Base-by-base conservation (phyloP, 768 basidiomycete species). In the Pulveroboletus sp. region DNA sequence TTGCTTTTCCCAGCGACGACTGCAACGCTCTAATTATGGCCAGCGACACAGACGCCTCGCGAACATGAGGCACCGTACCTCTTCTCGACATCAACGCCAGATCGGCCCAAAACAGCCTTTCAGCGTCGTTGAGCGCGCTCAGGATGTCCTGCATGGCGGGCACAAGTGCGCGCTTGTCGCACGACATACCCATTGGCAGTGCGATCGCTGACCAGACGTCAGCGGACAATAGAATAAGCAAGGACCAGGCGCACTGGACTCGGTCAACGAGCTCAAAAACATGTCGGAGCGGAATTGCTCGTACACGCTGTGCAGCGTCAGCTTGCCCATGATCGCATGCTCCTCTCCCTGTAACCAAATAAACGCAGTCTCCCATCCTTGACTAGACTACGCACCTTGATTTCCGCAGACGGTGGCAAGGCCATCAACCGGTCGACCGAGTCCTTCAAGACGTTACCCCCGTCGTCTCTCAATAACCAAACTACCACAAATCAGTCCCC, bases 261-360 rank as follows among this genome's bases (percentile, higher is more conserved):
- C 95, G 0, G 86, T 79, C 20, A 97, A 71, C 16, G 94, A 94
- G 60, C 86, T 93, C 49, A 97, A 73, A 63, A 94, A 89, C 73
- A 97, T 88, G 62, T 97, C 94, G 0, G 81, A 76, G 27, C 81
- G 80, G 72, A 95, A 91, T 7, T 82, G 82, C 32, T 78, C 76
- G 56, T 94, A 84, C 1, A 87, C 87, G 23, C 84, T 79, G 44
- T 89, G 82, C 24, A 97, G 69, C 1, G 82, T 84, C n/a, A 95
- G 69, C 54, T 80, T 84, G 1, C 86, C 94, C 61, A 90, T 75
- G 0, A 97, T 69, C 4, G 79, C 75, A 56, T 81, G 79, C 60
- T 90, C 84, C 61, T 90, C 86, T 10, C 84, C 84, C 88, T 94
- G 48, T 21, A 39, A 5, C 10, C 6, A n/a, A 33, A 40, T 32